Conservation (phyloP, 2,329 filamentous ascomycete genomes). For the Ilyonectria robusta region DNA sequence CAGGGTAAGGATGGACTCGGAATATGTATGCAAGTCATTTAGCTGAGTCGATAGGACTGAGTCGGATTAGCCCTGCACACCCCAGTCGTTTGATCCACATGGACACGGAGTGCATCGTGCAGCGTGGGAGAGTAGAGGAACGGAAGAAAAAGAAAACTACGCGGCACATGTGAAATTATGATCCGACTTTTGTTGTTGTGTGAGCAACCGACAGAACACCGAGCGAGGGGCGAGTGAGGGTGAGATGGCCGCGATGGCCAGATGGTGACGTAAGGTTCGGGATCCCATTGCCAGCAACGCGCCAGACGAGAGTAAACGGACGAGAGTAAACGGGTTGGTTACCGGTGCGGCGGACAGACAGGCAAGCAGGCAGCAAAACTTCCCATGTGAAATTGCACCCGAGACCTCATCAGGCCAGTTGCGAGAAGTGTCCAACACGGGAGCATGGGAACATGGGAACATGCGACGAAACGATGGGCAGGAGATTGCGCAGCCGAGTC, state of each 20-base stretch:
- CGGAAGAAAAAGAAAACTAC: slow-evolving; percentile 33
- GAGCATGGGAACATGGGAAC: neutral
- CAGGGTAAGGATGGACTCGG: neutral
- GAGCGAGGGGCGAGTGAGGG: slow-evolving; percentile 12
- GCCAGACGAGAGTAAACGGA: neutral
- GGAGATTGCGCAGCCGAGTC: slow-evolving; percentile 23
- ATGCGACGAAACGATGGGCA: slow-evolving; percentile 4
- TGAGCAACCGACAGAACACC: slow-evolving; percentile 31
- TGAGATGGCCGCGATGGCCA: slow-evolving; percentile 37
- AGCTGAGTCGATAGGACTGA: neutral
- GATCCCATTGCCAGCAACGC: slow-evolving; percentile 29
- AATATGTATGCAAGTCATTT: slow-evolving; percentile 25
- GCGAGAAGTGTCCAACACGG: slow-evolving; percentile 7
- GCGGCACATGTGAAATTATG: slow-evolving; percentile 39
- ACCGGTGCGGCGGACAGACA: slow-evolving; percentile 10
- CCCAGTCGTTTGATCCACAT: neutral
- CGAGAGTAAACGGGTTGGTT: slow-evolving; percentile 3
- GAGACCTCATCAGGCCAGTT: slow-evolving; percentile 22
- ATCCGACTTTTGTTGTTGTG: slow-evolving; percentile 43
- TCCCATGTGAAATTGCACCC: slow-evolving; percentile 21
- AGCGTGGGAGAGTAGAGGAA: slow-evolving; percentile 9
- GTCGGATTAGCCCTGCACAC: slow-evolving; percentile 18
- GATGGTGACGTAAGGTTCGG: slow-evolving; percentile 44
- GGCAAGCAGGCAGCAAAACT: slow-evolving; percentile 6
- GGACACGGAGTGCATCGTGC: neutral